These are phyloP conservation scores for Zygosaccharomyces siamensis DNA, from an alignment of 805 yeast species.

Conservation along the genomic window DNA sequence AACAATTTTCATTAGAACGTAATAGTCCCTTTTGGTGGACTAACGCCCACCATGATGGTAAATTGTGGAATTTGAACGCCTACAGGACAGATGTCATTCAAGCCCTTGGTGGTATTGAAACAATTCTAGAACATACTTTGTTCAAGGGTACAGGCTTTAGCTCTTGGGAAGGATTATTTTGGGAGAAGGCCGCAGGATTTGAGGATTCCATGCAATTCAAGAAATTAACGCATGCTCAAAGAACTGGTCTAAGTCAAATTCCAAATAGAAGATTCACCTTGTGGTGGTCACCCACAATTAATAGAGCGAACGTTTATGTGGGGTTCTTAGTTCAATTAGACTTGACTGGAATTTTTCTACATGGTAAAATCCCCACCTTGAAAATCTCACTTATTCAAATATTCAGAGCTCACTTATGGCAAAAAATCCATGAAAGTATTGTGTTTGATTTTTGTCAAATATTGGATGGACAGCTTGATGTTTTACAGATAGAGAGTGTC, in stretches of 20 bases:
- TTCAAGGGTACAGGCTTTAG: constrained; percentile 97
- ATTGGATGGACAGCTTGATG: constrained; percentile 79
- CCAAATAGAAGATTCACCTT: constrained; percentile 95
- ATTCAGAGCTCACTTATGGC: constrained; percentile 98
- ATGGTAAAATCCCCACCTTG: constrained; percentile 95
- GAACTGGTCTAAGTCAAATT: constrained; percentile 94
- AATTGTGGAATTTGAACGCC: constrained; percentile 86
- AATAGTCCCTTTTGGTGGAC: constrained; percentile 97
- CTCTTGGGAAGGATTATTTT: constrained; percentile 96
- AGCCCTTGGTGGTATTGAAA: constrained; percentile 95
- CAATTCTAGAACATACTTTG: constrained; percentile 88
- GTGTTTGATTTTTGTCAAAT: constrained; percentile 93
- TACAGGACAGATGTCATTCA: constrained; percentile 95
- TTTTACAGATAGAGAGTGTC: constrained; percentile 75
- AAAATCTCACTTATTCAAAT: constrained; percentile 94
- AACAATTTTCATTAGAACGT: constrained; percentile 63
- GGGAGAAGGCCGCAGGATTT: constrained; percentile 98
- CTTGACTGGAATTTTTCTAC: constrained; percentile 92
- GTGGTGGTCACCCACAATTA: constrained; percentile 99
- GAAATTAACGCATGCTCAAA: constrained; percentile 93
- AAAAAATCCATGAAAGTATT: constrained; percentile 92
- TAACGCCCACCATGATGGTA: constrained; percentile 88
- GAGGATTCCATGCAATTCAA: constrained; percentile 94
- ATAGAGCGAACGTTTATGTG: constrained; percentile 95
- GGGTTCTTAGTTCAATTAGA: constrained; percentile 96